Evolutionary conservation across 1,139 yeast species (phyloP), one percentile per base, ranked within the genome.

Genomic region (Pichia norvegensis): DNA sequence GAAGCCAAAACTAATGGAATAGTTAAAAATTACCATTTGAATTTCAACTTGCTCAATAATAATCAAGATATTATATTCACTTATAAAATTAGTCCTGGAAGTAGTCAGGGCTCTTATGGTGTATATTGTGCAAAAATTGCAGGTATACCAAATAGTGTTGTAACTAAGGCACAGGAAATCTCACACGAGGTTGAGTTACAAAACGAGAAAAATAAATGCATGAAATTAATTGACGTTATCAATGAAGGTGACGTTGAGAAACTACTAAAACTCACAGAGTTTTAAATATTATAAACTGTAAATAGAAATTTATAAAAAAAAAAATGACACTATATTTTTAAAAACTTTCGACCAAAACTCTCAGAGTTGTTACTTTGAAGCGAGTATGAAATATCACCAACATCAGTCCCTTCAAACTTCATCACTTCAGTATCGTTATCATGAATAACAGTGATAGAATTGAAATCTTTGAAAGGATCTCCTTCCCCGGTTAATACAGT

Each of bases 401-500:
- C 65, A 29, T 74, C 73, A 31, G 70, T 73, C 33, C 78, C 81
- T 20, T 75, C 76, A 53, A 72, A 76, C 3, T 68, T 59, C 58
- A 74, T 67, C 1, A 76, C 66, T 44, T 69, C 66, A 38, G 68
- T 72, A 37, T 67, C 70, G 42, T 78, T 83, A 38, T 54, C 52
- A 61, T 88, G 92, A 58, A 87, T 87, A 58, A 92, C 70, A 4
- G 96, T 86, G 56, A 92, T 87, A 0, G 97, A 88, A 58, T 83
- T 86, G 67, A 92, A 92, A 57, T 80, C 80, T 46, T 79, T 83
- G 65, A 92, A 92, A 16, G 97, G 97, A 64, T 90, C 96, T 36
- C 68, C 62, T 19, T 62, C 72, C 4, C 41, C 44, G 11, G 50
- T 45, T 52, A 45, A 29, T n/a, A 52, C 53, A 62, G 55, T 67